Conservation (phyloP, 2,329 filamentous ascomycete species). For the Monilinia aucupariae region DNA sequence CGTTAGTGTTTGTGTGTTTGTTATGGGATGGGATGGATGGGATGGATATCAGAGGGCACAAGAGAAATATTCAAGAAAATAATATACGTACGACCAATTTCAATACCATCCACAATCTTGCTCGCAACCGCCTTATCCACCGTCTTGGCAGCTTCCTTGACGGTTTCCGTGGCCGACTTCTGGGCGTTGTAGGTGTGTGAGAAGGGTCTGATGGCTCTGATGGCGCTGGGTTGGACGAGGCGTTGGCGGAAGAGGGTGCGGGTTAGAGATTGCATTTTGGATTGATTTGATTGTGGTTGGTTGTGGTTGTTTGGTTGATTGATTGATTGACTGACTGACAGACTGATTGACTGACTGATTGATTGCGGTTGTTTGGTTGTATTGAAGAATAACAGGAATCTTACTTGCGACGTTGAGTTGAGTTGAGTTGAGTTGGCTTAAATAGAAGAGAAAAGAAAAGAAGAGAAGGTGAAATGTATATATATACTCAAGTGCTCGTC, state of each 20-base stretch:
- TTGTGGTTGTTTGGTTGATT: too few species aligned
- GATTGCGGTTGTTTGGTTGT: background rate
- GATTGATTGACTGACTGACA: too few species aligned
- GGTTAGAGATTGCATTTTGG: conserved; percentile 10
- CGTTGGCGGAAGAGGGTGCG: conserved; percentile 1
- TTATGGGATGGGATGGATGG: background rate
- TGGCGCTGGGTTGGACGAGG: background rate
- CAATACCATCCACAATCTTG: conserved; percentile 57
- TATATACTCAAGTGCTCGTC: too few species aligned
- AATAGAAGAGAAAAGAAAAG: too few species aligned
- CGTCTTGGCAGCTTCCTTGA: conserved; percentile 53
- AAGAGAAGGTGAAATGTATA: too few species aligned
- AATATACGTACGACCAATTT: conserved; percentile 47
- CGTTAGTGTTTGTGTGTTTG: background rate
- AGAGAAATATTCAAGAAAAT: too few species aligned
- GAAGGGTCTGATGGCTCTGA: background rate
- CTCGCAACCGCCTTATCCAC: conserved; percentile 56
- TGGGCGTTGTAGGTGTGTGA: background rate
- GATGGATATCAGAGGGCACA: too few species aligned
- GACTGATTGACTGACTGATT: too few species aligned
- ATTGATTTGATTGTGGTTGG: too few species aligned
- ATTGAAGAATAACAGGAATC: too few species aligned
- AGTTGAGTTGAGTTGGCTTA: too few species aligned
- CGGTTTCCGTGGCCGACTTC: background rate
- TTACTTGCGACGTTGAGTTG: too few species aligned